phyloP scores from a whole-genome alignment of 2,329 filamentous ascomycete species.

The Apiospora aurea region DNA sequence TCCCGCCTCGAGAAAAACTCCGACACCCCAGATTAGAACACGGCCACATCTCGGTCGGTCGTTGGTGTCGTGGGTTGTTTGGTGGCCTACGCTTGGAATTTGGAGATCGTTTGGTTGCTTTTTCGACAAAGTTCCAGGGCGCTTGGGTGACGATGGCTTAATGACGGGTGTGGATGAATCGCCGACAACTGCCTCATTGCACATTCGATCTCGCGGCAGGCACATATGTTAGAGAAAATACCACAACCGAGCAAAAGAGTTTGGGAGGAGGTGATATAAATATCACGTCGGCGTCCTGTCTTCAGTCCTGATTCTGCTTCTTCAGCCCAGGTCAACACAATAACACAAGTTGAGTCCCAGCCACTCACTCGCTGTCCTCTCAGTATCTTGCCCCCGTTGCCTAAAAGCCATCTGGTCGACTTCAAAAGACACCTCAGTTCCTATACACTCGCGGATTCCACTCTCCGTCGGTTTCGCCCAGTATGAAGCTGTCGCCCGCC shows the following conservation, averaged over 20 bases:
- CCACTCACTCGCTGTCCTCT: not conserved
- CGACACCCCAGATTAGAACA: slow-evolving; percentile 10
- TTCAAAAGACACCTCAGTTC: not conserved
- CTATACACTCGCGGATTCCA: not conserved
- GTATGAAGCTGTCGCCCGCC: slow-evolving; percentile 30
- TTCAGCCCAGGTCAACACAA: not conserved
- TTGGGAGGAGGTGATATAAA: not conserved
- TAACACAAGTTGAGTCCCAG: not conserved
- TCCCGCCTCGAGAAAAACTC: slow-evolving; percentile 11
- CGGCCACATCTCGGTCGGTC: slow-evolving; percentile 19
- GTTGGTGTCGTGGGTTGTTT: not conserved
- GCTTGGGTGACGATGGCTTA: not conserved
- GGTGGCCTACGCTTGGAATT: not conserved
- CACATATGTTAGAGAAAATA: not conserved
- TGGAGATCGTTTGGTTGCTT: not conserved
- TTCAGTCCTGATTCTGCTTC: not conserved
- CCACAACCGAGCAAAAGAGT: not conserved
- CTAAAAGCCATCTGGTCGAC: not conserved
- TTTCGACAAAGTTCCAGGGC: not conserved
- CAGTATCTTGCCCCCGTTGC: not conserved
- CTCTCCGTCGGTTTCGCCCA: not conserved
- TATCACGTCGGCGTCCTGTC: not conserved
- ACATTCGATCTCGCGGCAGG: not conserved
- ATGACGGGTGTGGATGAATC: not conserved
- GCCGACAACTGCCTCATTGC: not conserved